Conservation (phyloP, 192 early-diverging fungal genomes). For the Radiomyces spectabilis region DNA sequence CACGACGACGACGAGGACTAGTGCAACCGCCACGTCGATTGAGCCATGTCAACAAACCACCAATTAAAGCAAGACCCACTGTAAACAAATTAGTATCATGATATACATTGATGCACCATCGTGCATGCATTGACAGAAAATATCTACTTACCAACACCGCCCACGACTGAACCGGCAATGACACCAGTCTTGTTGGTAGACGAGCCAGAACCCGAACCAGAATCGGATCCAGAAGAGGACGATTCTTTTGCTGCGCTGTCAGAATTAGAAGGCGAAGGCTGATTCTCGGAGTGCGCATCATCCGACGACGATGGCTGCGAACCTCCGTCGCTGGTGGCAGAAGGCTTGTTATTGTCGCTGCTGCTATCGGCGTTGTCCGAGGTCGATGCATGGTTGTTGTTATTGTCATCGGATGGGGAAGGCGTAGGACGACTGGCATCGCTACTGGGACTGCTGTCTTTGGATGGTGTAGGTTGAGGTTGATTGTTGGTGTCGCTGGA, state of each 20-base stretch:
- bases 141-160: slow-evolving; percentile 13
- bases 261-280: no score
- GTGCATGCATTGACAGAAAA: no score
- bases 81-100: not conserved
- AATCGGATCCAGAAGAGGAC: no score
- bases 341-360: not conserved
- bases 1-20: not conserved
- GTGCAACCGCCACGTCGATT: slow-evolving; percentile 26
- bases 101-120: not conserved
- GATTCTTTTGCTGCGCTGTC: no score
- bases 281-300: no score
- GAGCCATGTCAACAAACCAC: slow-evolving; percentile 17
- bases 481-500: no score
- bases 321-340: not conserved
- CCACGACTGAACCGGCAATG: slow-evolving; percentile 14
- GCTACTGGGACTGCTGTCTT: no score
- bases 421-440: not conserved
- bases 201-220: no score
- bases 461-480: slow-evolving; percentile 1
- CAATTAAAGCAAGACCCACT: slow-evolving; percentile 30
- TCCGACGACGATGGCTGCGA: no score
- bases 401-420: no score
- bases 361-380: not conserved
- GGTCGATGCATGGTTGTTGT: no score
- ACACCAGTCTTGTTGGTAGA: slow-evolving; percentile 6